These are phyloP conservation scores for Exophiala spinifera DNA, from an alignment of 2,329 filamentous ascomycete species.

Conservation along the genomic window DNA sequence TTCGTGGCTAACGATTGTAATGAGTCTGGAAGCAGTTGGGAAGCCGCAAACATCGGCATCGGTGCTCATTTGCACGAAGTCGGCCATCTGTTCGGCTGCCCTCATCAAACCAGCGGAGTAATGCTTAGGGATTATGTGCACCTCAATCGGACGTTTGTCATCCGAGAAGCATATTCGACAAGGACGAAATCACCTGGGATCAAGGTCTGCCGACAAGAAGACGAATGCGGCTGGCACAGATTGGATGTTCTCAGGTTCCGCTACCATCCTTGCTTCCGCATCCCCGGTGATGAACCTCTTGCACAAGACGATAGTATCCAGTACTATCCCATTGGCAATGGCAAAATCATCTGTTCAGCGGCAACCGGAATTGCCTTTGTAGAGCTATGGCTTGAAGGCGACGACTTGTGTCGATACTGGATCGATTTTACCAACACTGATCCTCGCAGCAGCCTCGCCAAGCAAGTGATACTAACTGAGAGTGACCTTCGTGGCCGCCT, in stretches of 20 bases:
- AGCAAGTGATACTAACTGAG: constrained; percentile 72
- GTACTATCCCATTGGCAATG: constrained; percentile 78
- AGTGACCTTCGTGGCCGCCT: constrained; percentile 68
- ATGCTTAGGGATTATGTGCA: constrained; percentile 87
- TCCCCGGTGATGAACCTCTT: constrained; percentile 68
- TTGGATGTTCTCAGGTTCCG: constrained; percentile 86
- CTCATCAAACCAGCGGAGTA: constrained; percentile 83
- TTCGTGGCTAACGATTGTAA: constrained; percentile 81
- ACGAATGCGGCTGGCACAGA: constrained; percentile 90
- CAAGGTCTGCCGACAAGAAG: constrained; percentile 67
- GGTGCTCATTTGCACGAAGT: constrained; percentile 89
- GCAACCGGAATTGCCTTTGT: constrained; percentile 79
- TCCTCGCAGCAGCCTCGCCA: constrained; percentile 56
- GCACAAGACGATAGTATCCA: constrained; percentile 71
- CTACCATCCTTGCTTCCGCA: constrained; percentile 82
- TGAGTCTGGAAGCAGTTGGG: constrained; percentile 88
- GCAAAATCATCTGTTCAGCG: constrained; percentile 72
- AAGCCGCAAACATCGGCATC: constrained; percentile 90
- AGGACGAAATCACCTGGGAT: constrained; percentile 77
- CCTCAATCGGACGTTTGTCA: constrained; percentile 78
- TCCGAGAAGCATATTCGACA: constrained; percentile 79
- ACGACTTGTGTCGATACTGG: constrained; percentile 75
- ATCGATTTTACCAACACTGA: constrained; percentile 71
- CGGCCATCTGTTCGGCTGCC: constrained; percentile 85
- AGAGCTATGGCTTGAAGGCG: constrained; percentile 77